Evolutionary conservation across 371 early-diverging fungal species (phyloP).

Genomic region (Mortierella sp.): DNA sequence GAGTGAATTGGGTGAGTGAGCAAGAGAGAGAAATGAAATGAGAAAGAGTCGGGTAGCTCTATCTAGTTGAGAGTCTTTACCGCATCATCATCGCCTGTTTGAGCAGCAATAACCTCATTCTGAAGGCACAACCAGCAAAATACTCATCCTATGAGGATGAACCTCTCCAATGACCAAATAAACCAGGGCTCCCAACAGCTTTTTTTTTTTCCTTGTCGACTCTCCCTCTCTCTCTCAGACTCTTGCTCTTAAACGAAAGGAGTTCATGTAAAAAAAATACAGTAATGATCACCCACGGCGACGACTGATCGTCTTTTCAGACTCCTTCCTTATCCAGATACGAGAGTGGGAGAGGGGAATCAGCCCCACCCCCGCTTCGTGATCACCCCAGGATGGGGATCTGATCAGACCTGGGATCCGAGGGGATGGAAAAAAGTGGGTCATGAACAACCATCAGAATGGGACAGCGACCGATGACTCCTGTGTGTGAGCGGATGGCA

Average conservation of each 20-base stretch:
- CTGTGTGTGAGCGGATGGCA: background rate
- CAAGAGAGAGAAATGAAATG: too few species aligned
- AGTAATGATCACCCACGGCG: background rate
- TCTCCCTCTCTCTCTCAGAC: background rate
- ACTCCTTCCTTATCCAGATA: background rate
- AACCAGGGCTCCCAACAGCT: background rate
- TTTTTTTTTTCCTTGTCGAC: background rate
- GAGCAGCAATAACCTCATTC: too few species aligned
- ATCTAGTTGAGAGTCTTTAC: too few species aligned
- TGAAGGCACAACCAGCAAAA: too few species aligned
- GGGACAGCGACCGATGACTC: background rate
- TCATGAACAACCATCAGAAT: background rate
- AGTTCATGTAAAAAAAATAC: background rate
- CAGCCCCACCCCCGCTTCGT: background rate
- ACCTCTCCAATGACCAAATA: background rate
- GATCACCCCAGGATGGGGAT: background rate
- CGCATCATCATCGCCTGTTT: too few species aligned
- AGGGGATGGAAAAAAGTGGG: constrained; percentile 4
- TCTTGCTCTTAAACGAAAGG: background rate
- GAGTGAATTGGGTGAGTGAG: too few species aligned
- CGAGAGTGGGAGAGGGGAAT: background rate
- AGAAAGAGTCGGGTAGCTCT: too few species aligned
- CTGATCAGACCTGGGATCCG: background rate
- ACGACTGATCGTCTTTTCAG: background rate
- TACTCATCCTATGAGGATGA: background rate